Base-by-base conservation (phyloP, 2,329 filamentous ascomycete species). In the Lasiodiplodia theobromae region DNA sequence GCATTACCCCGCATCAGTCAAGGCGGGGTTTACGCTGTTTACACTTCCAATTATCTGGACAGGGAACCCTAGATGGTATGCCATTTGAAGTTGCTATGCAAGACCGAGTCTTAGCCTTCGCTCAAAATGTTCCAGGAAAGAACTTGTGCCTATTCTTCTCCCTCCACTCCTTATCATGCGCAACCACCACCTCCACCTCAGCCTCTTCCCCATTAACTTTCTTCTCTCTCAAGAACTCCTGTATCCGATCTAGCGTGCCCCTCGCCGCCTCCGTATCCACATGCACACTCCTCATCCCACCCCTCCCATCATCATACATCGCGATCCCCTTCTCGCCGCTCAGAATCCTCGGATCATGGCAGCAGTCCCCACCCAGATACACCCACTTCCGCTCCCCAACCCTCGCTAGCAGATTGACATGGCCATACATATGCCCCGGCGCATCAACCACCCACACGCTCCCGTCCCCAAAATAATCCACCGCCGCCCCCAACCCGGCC, bases 281-380 rank as follows among this genome's bases (percentile, higher is more conserved):
- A 77, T 87, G 86, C 56, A 87, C 84, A 71, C 85, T 86, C 64
- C 84, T 76, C 66, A 76, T 49, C 3, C 79, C 78, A 1, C 84
- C 84, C 28, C 75, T 76, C 2, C 79, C 79, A 71, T 85, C 82
- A 58, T 82, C 78, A 74, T 84, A 87, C 66, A 82, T 74, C 3
- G 84, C 86, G 63, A 88, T 84, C 0, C 77, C 82, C 70, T 81
- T 85, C 74, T 87, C 84, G 0, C 85, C 84, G 1, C 75, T 82
- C 73, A 88, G 73, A 3, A 88, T 80, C 53, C 86, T 72, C 1
- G 76, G 76, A 73, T 88, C 85, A 71, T 88, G 86, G 69, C 83
- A 88, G 40, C 82, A 83, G 72, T 88, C 86, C 0, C 85, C 86
- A 7, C 81, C 83, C 0, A 88, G 80, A 71, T 83, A 84, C 1